Conservation (phyloP, 306 rosid genomes). For the Cucumis sativus region Cucumber_9930_V3 NC_026661.2:11422001-11422500, state of each 20-base stretch:
- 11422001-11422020: conserved; percentile 43
- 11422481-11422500: neutral
- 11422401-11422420: neutral
- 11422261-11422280: neutral
- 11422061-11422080: neutral
- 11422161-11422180: neutral
- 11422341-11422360: too few species aligned
- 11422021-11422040: neutral
- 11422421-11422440: neutral
- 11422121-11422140: neutral
- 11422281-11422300: neutral
- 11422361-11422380: neutral
- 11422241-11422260: neutral
- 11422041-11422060: neutral
- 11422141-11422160: neutral
- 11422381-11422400: neutral
- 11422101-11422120: neutral
- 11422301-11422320: neutral
- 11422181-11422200: neutral
- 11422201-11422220: neutral
- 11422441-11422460: neutral
- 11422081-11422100: neutral
- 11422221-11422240: neutral
- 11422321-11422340: neutral
- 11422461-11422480: neutral